Evolutionary conservation across 352 stramenopile genomes (phyloP), one percentile per base, ranked within the genome.

Genomic region (Phytophthora cajani): DNA sequence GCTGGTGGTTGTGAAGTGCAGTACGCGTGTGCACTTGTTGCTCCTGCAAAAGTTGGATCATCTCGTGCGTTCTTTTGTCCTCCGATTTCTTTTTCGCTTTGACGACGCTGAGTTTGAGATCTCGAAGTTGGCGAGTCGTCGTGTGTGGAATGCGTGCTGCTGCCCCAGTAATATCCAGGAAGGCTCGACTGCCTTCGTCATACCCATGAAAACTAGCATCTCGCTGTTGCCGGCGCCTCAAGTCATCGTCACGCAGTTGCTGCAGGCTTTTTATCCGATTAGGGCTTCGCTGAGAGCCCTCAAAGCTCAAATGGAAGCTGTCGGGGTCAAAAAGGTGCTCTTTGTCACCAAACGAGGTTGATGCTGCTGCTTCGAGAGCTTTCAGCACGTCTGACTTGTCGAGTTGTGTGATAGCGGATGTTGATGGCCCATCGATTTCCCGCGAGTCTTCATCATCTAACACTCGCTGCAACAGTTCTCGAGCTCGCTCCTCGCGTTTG

Each of bases 401-500:
- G 4, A 10, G 5, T 56, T 33, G 23, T 16, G 50, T 11, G 51
- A 40, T 53, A 14, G 49, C 40, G 1, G 19, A 40, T 25, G 55
- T 23, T 0, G 56, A 46, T 9, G 23, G n/a, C 10, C 23, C 30
- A 44, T 64, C 69, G 19, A 62, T 19, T 49, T 46, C 47, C 47
- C 12, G 9, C 52, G 58, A 32, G 9, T 46, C 23, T 21, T 64
- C 25, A 7, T 74, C 21, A 4, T 72, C 56, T 0, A 89, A 64
- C 33, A 84, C 68, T 8, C 71, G 73, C 19, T 59, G 67, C 1
- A 89, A 62, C 17, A 86, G 58, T 16, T 71, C 56, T 33, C 69
- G 73, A 27, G 82, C 82, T 46, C 82, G 59, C 42, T 80, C 64
- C 58, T 88, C 80, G 32, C 80, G 71, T 53, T 54, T 69, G 8